Percentiles rank a stretch among this genome's conserved stretches.
Conservation (phyloP, 306 rosid species). For the Ceratonia siliqua region DNA sequence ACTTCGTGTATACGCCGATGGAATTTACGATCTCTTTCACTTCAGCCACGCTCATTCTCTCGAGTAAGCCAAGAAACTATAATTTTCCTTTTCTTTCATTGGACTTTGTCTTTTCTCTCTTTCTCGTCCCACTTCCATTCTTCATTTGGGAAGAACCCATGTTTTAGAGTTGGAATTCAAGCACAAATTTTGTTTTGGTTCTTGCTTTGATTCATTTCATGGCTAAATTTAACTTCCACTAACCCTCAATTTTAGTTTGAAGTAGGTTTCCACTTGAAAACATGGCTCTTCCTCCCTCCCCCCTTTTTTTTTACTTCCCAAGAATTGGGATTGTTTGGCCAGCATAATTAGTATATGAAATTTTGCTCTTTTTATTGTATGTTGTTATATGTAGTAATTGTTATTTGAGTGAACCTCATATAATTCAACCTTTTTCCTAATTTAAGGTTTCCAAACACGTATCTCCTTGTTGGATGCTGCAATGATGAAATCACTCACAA, state of each 20-base stretch:
- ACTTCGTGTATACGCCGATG: slow-evolving; percentile 85
- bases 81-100: background rate
- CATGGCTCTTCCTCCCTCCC: no score
- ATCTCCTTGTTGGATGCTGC: slow-evolving; percentile 90
- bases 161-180: slow-evolving; percentile 18
- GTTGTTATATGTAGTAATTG: background rate
- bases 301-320: background rate
- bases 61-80: slow-evolving; percentile 92
- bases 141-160: background rate
- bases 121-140: background rate
- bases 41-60: slow-evolving; percentile 95
- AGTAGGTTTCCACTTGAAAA: background rate
- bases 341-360: slow-evolving; percentile 4
- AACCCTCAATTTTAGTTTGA: background rate
- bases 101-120: background rate
- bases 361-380: background rate
- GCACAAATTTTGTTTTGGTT: slow-evolving; percentile 4
- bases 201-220: background rate
- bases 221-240: background rate
- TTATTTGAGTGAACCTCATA: slow-evolving; percentile 15
- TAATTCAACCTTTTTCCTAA: slow-evolving; percentile 12
- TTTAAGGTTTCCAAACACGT: slow-evolving; percentile 82
- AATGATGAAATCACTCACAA: slow-evolving; percentile 82
- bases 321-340: background rate
- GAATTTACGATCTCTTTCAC: slow-evolving; percentile 98